Base-by-base conservation (phyloP, 75 land plant species). In the Pseudotsuga menziesii region DNA sequence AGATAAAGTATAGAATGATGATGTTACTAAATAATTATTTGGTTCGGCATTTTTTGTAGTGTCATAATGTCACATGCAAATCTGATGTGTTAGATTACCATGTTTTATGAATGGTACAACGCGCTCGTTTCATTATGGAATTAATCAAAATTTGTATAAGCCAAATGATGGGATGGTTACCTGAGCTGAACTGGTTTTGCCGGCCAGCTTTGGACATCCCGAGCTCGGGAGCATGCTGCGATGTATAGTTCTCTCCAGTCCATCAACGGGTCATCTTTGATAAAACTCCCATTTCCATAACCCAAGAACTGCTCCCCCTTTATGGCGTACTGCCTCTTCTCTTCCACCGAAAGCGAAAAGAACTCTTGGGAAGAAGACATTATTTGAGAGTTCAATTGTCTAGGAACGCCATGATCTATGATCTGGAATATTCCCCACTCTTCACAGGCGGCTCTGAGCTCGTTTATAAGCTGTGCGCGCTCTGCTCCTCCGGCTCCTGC, bases 341-440 rank as follows among this genome's bases (percentile, higher is more conserved):
- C 27, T 15, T 58, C 61, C 1, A 36, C 5, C 1, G 77, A 62
- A 39, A 76, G 41, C 0, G 41, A 2, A 41, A 76, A 76, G 62
- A 76, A 76, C 19, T 29, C 62, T 19, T 6, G 29, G 17, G 62
- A 32, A 3, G 7, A 17, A 2, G 7, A 19, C 77, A 58, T 58
- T 3, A 76, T 29, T 9, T 58, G 62, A 17, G 17, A 5, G 23
- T 22, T 26, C 3, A 76, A 19, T 4, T 27, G 32, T 2, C 1
- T 76, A 4, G 77, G 77, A 13, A 76, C 19, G 23, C 61, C 77
- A 35, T 76, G 77, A 27, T 76, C 77, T 14, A 59, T 55, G 13
- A 76, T 41, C 23, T 74, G 75, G 56, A 74, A 74, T 2, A 74
- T 74, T 4, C 75, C 75, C 75, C 58, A 74, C 32, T 74, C 55